These are phyloP conservation scores for Ceratobasidium papillatum DNA, from an alignment of 1,284 basidiomycete species.

Conservation along the genomic window DNA sequence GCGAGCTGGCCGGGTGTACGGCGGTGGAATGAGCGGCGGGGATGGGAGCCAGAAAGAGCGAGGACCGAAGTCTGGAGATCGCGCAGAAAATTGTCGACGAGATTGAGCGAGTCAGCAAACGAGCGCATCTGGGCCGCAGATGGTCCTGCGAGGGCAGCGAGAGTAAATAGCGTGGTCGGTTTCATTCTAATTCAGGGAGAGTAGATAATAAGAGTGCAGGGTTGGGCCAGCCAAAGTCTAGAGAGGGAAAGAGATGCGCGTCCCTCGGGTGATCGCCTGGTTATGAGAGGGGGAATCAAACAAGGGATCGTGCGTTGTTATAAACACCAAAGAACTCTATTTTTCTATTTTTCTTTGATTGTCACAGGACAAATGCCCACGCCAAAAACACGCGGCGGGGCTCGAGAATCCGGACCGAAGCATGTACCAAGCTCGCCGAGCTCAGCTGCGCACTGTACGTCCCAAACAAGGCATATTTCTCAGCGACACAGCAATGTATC, in stretches of 20 bases:
- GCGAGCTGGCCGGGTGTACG: slow-evolving; percentile 16
- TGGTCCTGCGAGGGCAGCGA: slow-evolving; percentile 12
- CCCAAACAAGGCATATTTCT: background rate
- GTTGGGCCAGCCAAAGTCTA: slow-evolving; percentile 16
- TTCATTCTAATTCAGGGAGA: slow-evolving; percentile 22
- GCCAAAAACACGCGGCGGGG: slow-evolving; percentile 10
- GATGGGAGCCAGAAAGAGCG: background rate
- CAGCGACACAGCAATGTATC: too few relatives aligned
- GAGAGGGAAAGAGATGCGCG: background rate
- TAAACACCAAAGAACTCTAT: slow-evolving; percentile 6
- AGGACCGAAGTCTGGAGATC: slow-evolving; percentile 26
- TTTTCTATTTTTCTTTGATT: slow-evolving; percentile 26
- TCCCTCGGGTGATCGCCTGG: background rate
- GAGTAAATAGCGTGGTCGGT: background rate
- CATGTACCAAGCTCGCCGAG: background rate
- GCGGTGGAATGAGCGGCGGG: slow-evolving; percentile 28
- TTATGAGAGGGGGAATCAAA: background rate
- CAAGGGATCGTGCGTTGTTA: background rate
- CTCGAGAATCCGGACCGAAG: background rate
- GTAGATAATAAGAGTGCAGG: background rate
- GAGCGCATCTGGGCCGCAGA: slow-evolving; percentile 29
- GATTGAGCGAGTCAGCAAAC: slow-evolving; percentile 33
- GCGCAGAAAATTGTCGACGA: slow-evolving; percentile 31
- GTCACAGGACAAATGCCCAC: background rate
- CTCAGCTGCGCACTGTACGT: background rate